Base-by-base conservation (phyloP, 2,329 filamentous ascomycete genomes). In the Verticillium longisporum region DNA sequence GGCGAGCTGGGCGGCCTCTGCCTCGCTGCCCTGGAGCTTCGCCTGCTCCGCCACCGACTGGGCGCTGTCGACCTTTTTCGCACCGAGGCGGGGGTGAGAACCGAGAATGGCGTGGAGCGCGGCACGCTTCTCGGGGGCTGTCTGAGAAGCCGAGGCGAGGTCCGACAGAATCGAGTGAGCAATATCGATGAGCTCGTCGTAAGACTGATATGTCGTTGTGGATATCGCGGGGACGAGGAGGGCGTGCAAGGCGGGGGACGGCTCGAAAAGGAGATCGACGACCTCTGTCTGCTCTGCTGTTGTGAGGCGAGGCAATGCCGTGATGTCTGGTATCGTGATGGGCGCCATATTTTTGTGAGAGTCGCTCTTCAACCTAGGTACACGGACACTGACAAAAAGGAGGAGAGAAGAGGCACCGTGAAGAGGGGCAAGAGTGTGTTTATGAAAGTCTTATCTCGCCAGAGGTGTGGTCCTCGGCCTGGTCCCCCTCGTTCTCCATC, bases 181-280 rank as follows among this genome's bases (percentile, higher is more conserved):
- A 54, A 84, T 81, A 56, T 83, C 78, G 69, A 96, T 88, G 6
- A 97, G 80, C 38, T 85, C 80, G 7, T 78, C 65, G 74, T 97
- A 97, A 32, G 86, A 87, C 1, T 77, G 68, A 72, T 91, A 93
- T 1, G 78, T 73, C 10, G 68, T 68, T 1, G 72, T 68, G 50
- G 78, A 79, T n/a, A 96, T 78, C 2, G 88, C 76, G 1, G 90
- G 89, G 6, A 91, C 72, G 15, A 90, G 84, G 14, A 95, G 80
- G 13, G 82, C 79, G 73, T 94, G 91, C 1, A 97, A 85, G 58
- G 88, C 84, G 0, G 83, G 78, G 60, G 88, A 92, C 15, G 91
- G 90, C 72, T 97, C 93, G 74, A 97, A 97, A 62, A 97, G 87
- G 3, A 87, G 81, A 75, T 96, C 90, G 57, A 97, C 83, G 57